Conservation (phyloP, 2,329 filamentous ascomycete species). For the Huntiella omanensis region DNA sequence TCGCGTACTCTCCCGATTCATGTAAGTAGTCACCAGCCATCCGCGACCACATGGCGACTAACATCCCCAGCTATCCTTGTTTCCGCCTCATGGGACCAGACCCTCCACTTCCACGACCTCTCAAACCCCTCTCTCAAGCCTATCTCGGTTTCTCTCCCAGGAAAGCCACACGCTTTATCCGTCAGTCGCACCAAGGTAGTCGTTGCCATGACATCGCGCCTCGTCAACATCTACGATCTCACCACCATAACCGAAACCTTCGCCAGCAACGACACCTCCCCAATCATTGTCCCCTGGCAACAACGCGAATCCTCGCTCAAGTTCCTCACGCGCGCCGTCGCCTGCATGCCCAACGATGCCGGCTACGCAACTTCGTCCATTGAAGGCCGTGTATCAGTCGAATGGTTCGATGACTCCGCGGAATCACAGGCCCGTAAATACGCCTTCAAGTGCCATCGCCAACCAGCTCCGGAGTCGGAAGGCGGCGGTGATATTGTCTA, state of each 20-base stretch:
- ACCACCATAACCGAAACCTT: constrained; percentile 41
- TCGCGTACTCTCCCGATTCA: constrained; percentile 63
- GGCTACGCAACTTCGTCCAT: constrained; percentile 88
- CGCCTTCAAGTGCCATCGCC: constrained; percentile 95
- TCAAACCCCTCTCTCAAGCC: constrained; percentile 26
- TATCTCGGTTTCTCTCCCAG: constrained; percentile 53
- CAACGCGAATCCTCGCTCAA: constrained; percentile 84
- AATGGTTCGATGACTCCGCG: constrained; percentile 85
- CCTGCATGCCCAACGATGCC: constrained; percentile 91
- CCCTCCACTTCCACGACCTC: constrained; percentile 65
- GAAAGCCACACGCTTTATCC: constrained; percentile 78
- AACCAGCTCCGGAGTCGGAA: constrained; percentile 42
- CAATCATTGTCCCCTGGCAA: constrained; percentile 63
- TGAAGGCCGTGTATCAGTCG: constrained; percentile 86
- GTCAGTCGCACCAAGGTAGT: constrained; percentile 64
- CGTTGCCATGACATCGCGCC: constrained; percentile 83
- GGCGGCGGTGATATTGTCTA: constrained; percentile 58
- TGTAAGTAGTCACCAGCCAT: constrained; percentile 24
- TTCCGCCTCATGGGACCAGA: constrained; percentile 86
- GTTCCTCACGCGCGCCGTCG: constrained; percentile 83
- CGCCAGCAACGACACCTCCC: constrained; percentile 26
- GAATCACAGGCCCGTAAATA: constrained; percentile 88
- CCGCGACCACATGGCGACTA: not conserved
- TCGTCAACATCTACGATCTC: constrained; percentile 91
- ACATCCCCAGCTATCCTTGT: constrained; percentile 45